Conservation (phyloP, 2,329 filamentous ascomycete species). For the Helicocarpus griseus region DNA sequence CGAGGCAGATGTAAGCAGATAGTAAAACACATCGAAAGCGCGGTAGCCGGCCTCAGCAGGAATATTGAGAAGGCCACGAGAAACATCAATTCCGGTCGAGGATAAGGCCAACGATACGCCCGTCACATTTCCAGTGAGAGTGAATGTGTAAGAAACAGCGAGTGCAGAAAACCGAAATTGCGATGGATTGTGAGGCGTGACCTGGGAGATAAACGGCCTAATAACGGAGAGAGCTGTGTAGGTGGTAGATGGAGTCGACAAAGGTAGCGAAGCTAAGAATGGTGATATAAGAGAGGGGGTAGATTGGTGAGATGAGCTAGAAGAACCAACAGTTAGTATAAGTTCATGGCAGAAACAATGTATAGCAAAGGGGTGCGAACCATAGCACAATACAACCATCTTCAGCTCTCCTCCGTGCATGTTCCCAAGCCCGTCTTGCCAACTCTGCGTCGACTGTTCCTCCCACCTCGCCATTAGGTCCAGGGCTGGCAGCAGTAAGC, state of each 20-base stretch:
- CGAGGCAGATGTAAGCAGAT: conserved; percentile 83
- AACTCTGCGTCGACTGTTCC: conserved; percentile 73
- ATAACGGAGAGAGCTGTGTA: conserved; percentile 73
- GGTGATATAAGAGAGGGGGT: conserved; percentile 75
- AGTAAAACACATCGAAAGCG: conserved; percentile 97
- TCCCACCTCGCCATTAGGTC: conserved; percentile 58
- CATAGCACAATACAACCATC: conserved; percentile 87
- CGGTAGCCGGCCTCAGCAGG: conserved; percentile 72
- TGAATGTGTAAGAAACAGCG: conserved; percentile 71
- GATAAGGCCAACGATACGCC: conserved; percentile 69
- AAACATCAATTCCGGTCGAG: conserved; percentile 77
- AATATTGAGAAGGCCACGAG: conserved; percentile 68
- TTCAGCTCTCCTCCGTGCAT: conserved; percentile 85
- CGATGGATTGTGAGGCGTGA: conserved; percentile 84
- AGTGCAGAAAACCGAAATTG: conserved; percentile 70
- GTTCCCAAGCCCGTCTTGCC: conserved; percentile 83
- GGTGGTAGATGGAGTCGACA: conserved; percentile 64
- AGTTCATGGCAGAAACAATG: not conserved
- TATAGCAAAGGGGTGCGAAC: conserved; percentile 43
- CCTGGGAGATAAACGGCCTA: conserved; percentile 75
- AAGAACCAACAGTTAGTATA: conserved; percentile 14
- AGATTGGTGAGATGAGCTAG: conserved; percentile 77
- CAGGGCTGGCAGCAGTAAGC: conserved; percentile 67
- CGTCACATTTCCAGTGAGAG: conserved; percentile 67
- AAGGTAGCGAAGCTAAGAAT: conserved; percentile 70